phyloP scores from a whole-genome alignment of 805 yeast genomes.

The Candida pini region DNA sequence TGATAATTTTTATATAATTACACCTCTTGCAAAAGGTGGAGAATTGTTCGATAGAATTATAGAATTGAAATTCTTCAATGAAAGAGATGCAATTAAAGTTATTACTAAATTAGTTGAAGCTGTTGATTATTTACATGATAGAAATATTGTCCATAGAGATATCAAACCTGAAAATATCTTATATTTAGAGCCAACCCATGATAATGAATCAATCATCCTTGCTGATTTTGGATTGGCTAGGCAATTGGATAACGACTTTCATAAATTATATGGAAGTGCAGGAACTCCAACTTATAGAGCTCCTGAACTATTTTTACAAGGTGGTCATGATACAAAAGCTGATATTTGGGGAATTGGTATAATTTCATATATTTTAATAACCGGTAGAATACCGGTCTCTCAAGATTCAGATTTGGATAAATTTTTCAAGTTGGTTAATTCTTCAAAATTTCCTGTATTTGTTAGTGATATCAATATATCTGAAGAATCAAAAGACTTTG shows the following conservation, averaged over 20 bases:
- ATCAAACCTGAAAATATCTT: conserved; percentile 71
- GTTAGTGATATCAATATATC: conserved; percentile 33
- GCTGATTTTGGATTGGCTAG: conserved; percentile 95
- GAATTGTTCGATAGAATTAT: conserved; percentile 84
- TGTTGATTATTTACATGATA: conserved; percentile 61
- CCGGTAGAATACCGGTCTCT: conserved; percentile 44
- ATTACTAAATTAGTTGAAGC: conserved; percentile 71
- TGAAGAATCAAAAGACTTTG: conserved; percentile 68
- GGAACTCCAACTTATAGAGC: conserved; percentile 94
- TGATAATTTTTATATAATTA: conserved; percentile 82
- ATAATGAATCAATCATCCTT: conserved; percentile 60
- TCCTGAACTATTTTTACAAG: conserved; percentile 70
- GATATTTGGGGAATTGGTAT: conserved; percentile 32
- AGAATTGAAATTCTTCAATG: conserved; percentile 72
- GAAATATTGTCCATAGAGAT: conserved; percentile 70
- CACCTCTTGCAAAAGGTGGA: conserved; percentile 90
- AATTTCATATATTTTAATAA: conserved; percentile 12
- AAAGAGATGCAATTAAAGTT: conserved; percentile 69
- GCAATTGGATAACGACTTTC: conserved; percentile 30
- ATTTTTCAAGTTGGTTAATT: conserved; percentile 4
- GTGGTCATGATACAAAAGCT: conserved; percentile 27
- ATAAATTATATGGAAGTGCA: conserved; percentile 13
- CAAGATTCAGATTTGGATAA: conserved; percentile 7
- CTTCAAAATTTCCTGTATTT: conserved; percentile 6
- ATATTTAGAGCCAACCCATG: conserved; percentile 40